phyloP scores from a whole-genome alignment of 1,284 basidiomycete species.

The Mixia osmundae region DNA sequence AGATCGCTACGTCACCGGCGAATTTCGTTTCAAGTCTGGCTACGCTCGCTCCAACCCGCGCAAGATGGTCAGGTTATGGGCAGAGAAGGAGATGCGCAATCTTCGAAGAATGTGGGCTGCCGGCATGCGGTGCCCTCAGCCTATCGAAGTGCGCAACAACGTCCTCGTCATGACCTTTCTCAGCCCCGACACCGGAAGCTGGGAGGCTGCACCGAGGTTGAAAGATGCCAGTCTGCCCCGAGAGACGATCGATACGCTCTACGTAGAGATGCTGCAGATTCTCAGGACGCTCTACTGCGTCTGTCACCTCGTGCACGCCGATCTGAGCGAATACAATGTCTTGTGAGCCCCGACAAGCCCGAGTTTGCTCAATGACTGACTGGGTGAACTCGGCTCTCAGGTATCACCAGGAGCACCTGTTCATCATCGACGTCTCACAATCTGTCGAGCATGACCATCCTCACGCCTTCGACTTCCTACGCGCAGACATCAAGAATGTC shows the following conservation, averaged over 20 bases:
- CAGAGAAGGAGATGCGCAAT: conserved; percentile 97
- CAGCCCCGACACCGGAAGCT: conserved; percentile 49
- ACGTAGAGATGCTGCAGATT: conserved; percentile 53
- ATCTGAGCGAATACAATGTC: conserved; percentile 96
- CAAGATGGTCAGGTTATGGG: conserved; percentile 98
- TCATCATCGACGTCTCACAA: conserved; percentile 95
- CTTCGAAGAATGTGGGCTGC: conserved; percentile 58
- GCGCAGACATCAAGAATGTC: conserved; percentile 73
- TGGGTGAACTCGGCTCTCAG: conserved; percentile 14
- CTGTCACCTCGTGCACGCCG: conserved; percentile 89
- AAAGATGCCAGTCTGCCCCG: conserved; percentile 57
- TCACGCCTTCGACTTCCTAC: conserved; percentile 80
- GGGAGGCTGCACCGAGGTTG: conserved; percentile 56
- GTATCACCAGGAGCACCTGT: conserved; percentile 41
- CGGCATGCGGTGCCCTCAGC: conserved; percentile 64
- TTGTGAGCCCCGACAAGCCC: conserved; percentile 40
- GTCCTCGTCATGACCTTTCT: conserved; percentile 91
- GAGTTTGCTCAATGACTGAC: not conserved
- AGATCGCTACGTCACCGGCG: conserved; percentile 65
- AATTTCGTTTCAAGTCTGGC: conserved; percentile 77
- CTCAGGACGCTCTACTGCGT: conserved; percentile 66
- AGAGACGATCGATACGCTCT: conserved; percentile 35
- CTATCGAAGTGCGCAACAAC: conserved; percentile 83
- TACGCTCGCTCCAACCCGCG: conserved; percentile 82
- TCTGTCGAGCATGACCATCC: conserved; percentile 98